These are phyloP conservation scores for Boletus pseudopeckii DNA, from an alignment of 768 basidiomycete genomes.

Conservation along the genomic window DNA sequence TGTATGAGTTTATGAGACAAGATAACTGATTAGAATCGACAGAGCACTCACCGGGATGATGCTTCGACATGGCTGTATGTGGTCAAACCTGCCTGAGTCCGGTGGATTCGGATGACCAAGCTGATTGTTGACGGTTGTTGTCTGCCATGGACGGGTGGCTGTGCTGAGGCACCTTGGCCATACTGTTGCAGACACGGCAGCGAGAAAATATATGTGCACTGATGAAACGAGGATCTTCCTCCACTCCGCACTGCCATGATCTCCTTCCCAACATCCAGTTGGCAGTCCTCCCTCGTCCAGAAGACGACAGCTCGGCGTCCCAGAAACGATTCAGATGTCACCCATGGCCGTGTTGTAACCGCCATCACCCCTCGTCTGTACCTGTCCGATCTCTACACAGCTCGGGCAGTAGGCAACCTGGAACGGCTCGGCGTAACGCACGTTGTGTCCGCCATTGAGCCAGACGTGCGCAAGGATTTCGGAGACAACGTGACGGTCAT, in stretches of 20 bases:
- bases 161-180: neutral
- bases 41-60: conserved; percentile 66
- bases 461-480: conserved; percentile 26
- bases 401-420: conserved; percentile 47
- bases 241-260: conserved; percentile 21
- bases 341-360: conserved; percentile 23
- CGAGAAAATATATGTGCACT: conserved; percentile 2
- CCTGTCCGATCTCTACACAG: conserved; percentile 60
- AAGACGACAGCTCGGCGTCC: conserved; percentile 16
- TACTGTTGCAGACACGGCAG: neutral
- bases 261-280: conserved; percentile 31
- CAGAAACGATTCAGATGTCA: conserved; percentile 3
- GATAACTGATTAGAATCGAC: neutral
- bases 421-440: conserved; percentile 65
- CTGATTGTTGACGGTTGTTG: conserved; percentile 12
- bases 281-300: conserved; percentile 27
- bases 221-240: conserved; percentile 6
- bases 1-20: conserved; percentile 27
- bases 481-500: conserved; percentile 39
- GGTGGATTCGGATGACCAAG: neutral
- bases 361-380: conserved; percentile 51
- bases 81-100: neutral
- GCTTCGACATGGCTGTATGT: conserved; percentile 69
- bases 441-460: conserved; percentile 62
- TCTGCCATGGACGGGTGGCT: conserved; percentile 10